Percentiles rank a stretch among this genome's conserved stretches.
These are phyloP conservation scores for Pichia paraexigua DNA, from an alignment of 805 yeast species.

Conservation along the genomic window DNA sequence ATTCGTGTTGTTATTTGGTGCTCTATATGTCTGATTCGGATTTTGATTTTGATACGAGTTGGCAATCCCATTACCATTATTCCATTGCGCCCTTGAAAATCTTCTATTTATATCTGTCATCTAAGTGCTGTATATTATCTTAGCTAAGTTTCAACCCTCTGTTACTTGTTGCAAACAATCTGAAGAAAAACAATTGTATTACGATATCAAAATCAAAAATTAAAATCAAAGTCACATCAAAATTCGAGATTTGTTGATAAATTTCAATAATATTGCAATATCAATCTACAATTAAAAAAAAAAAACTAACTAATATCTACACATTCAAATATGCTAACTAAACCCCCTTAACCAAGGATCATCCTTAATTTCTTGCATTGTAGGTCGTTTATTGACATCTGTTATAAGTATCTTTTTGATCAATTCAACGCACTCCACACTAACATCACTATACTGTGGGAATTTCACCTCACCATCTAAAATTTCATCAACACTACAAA, in stretches of 20 bases:
- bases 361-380: conserved; percentile 58
- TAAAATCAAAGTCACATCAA: not conserved
- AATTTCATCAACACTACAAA: conserved; percentile 90
- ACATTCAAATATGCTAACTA: conserved; percentile 19
- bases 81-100: conserved; percentile 6
- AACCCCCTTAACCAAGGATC: conserved; percentile 57
- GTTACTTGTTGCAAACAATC: too few species aligned
- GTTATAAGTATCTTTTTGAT: conserved; percentile 63
- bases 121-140: too few species aligned
- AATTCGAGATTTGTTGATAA: not conserved
- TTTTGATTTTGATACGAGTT: not conserved
- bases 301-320: too few species aligned
- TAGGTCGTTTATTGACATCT: conserved; percentile 59
- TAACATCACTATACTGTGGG: conserved; percentile 46
- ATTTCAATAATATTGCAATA: not conserved
- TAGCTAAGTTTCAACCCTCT: too few species aligned
- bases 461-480: conserved; percentile 80
- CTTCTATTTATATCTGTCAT: conserved; percentile 8
- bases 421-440: conserved; percentile 52
- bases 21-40: not conserved
- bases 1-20: not conserved
- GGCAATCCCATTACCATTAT: not conserved
- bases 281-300: not conserved
- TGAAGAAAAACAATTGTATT: not conserved
- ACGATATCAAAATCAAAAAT: too few species aligned